Conservation (phyloP, 2,329 filamentous ascomycete genomes). For the Cadophora sp. region DNA sequence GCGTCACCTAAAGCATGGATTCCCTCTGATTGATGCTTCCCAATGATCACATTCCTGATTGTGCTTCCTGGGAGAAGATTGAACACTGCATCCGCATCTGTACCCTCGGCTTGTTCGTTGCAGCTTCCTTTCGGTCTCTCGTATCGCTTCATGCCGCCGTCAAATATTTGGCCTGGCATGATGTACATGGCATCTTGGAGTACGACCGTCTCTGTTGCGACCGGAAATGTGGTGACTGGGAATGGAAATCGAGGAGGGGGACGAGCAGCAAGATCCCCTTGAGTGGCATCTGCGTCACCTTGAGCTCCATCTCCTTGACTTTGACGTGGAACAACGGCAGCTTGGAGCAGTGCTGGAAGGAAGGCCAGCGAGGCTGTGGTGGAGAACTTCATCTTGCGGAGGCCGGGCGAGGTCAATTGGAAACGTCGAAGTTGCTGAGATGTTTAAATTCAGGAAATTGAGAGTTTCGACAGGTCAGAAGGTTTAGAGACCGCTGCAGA, state of each 20-base stretch:
- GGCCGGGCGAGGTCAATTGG: neutral
- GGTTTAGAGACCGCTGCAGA: neutral
- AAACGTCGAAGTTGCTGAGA: neutral
- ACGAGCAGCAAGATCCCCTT: neutral
- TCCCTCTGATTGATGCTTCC: neutral
- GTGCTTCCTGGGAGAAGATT: neutral
- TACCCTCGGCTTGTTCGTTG: neutral
- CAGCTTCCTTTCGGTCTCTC: neutral
- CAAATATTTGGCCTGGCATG: neutral
- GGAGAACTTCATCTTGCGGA: neutral
- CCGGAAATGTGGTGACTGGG: neutral
- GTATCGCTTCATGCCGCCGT: neutral
- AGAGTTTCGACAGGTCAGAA: neutral
- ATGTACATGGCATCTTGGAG: constrained; percentile 4
- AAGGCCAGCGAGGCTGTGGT: neutral
- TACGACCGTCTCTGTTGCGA: neutral
- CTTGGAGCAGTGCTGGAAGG: constrained; percentile 2
- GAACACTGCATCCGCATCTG: constrained; percentile 2
- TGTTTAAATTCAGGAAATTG: neutral
- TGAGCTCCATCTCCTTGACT: constrained; percentile 6
- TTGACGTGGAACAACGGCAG: neutral
- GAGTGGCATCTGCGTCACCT: neutral
- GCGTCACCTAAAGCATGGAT: neutral
- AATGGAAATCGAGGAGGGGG: neutral
- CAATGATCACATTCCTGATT: neutral